These are phyloP conservation scores for Lasiodiplodia gonubiensis DNA, from an alignment of 2,329 filamentous ascomycete species.

Conservation along the genomic window DNA sequence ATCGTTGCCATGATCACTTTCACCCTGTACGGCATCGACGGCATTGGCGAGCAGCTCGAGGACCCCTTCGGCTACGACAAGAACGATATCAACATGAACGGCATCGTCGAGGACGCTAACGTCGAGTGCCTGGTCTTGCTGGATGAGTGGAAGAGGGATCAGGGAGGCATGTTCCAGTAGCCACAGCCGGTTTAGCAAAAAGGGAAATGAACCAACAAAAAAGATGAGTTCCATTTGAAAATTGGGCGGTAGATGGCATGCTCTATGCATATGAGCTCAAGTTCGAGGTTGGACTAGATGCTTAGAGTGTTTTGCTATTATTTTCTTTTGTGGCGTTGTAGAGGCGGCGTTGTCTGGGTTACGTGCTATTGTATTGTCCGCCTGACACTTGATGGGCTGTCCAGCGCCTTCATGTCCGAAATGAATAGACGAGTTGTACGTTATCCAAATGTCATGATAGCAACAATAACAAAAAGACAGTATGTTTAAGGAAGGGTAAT, in stretches of 20 bases:
- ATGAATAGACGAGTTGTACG: conserved; percentile 4
- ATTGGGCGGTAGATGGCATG: too few relatives aligned
- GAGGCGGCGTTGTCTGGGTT: not conserved
- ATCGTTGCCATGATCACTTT: conserved; percentile 66
- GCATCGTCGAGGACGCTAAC: conserved; percentile 65
- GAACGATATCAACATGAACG: conserved; percentile 72
- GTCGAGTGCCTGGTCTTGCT: conserved; percentile 64
- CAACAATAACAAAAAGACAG: not conserved
- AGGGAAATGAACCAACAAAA: not conserved
- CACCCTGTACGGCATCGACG: conserved; percentile 68
- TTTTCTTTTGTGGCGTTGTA: not conserved
- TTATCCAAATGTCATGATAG: not conserved
- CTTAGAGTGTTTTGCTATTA: not conserved
- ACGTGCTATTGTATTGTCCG: too few relatives aligned
- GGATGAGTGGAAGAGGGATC: conserved; percentile 59
- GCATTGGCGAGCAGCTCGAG: conserved; percentile 67
- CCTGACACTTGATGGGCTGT: not conserved
- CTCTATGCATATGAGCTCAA: not conserved
- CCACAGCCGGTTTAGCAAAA: not conserved
- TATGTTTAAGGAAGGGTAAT: too few relatives aligned
- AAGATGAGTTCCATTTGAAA: too few relatives aligned
- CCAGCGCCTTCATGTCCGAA: not conserved
- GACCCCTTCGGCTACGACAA: conserved; percentile 70
- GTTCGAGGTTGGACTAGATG: not conserved
- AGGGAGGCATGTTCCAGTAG: conserved; percentile 18